A percentile compares a stretch with the other conserved stretches of the same genome.
phyloP scores from a whole-genome alignment of 306 rosid genomes.

The Fragaria nilgerrensis region DNA sequence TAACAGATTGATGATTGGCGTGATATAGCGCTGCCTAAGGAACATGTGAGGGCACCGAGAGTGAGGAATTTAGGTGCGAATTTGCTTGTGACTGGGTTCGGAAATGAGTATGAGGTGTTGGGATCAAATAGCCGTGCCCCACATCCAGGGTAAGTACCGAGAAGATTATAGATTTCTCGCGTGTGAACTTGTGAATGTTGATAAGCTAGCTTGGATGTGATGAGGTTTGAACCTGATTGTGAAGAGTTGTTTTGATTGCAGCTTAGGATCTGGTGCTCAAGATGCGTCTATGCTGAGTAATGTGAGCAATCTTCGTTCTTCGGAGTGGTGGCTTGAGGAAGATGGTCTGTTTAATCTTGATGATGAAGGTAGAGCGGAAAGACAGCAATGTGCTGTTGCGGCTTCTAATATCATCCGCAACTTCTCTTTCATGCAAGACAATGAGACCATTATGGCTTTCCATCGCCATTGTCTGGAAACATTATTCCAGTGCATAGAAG shows the following conservation, averaged over 20 bases:
- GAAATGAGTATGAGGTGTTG: slow-evolving; percentile 64
- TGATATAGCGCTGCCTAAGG: slow-evolving; percentile 82
- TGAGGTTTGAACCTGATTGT: slow-evolving; percentile 30
- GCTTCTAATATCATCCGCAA: slow-evolving; percentile 93
- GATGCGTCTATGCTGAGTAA: slow-evolving; percentile 54
- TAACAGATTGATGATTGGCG: slow-evolving; percentile 97
- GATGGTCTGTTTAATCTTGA: slow-evolving; percentile 87
- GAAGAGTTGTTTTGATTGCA: slow-evolving; percentile 32
- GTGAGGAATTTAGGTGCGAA: slow-evolving; percentile 71
- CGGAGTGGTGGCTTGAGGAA: slow-evolving; percentile 84
- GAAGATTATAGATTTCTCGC: neutral
- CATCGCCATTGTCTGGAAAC: slow-evolving; percentile 94
- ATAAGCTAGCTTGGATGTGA: slow-evolving; percentile 11
- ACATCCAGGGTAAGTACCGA: slow-evolving; percentile 53
- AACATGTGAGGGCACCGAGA: slow-evolving; percentile 53
- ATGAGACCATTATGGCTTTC: slow-evolving; percentile 90
- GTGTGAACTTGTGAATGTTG: slow-evolving; percentile 14
- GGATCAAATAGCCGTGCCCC: slow-evolving; percentile 50
- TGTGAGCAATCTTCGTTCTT: slow-evolving; percentile 49
- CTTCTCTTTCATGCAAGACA: slow-evolving; percentile 98
- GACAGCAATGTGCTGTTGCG: slow-evolving; percentile 83
- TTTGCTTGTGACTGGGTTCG: slow-evolving; percentile 80
- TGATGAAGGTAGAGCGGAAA: slow-evolving; percentile 91
- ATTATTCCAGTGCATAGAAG: slow-evolving; percentile 85
- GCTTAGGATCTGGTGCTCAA: slow-evolving; percentile 53